A percentile compares a stretch with the other conserved stretches of the same genome.
phyloP scores from a whole-genome alignment of 805 yeast genomes.

The Candida krabiensis region DNA sequence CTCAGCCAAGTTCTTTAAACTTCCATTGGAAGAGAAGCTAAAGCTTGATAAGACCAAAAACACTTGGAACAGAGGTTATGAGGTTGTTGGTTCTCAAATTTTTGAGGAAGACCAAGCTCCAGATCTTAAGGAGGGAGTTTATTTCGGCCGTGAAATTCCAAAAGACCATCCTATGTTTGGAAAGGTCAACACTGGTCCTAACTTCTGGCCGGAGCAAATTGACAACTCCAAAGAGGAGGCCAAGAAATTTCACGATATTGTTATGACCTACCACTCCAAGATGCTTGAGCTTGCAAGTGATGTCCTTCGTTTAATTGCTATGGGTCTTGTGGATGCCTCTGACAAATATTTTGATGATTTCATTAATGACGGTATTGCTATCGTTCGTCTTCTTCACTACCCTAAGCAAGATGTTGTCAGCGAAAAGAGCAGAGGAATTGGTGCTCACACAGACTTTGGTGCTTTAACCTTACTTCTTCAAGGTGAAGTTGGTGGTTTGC shows the following conservation, averaged over 20 bases:
- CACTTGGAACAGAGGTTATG: slow-evolving; percentile 22
- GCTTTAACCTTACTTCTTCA: slow-evolving; percentile 32
- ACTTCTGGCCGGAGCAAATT: slow-evolving; percentile 17
- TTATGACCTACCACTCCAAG: slow-evolving; percentile 19
- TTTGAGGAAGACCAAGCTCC: slow-evolving; percentile 17
- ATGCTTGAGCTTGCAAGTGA: slow-evolving; percentile 16
- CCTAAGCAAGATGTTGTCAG: slow-evolving; percentile 27
- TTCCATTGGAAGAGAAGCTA: slow-evolving; percentile 21
- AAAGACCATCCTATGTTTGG: slow-evolving; percentile 11
- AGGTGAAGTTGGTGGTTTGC: slow-evolving; percentile 34
- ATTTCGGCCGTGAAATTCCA: slow-evolving; percentile 25
- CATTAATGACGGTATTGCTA: slow-evolving; percentile 26
- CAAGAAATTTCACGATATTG: slow-evolving; percentile 18
- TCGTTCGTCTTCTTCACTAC: slow-evolving; percentile 31
- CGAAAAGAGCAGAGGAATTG: slow-evolving; percentile 33
- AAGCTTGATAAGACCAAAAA: slow-evolving; percentile 17
- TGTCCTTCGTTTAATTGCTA: slow-evolving; percentile 22
- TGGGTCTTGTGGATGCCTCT: slow-evolving; percentile 22
- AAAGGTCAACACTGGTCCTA: slow-evolving; percentile 22
- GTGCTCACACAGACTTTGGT: slow-evolving; percentile 38
- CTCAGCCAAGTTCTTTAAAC: slow-evolving; percentile 24
- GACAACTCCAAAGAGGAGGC: slow-evolving; percentile 25
- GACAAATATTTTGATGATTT: slow-evolving; percentile 23
- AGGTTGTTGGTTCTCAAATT: slow-evolving; percentile 18
- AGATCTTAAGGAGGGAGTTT: slow-evolving; percentile 34